These are phyloP conservation scores for Elaeis guineensis DNA, from an alignment of 176 grass and related monocot genomes.

Conservation along the genomic window DNA sequence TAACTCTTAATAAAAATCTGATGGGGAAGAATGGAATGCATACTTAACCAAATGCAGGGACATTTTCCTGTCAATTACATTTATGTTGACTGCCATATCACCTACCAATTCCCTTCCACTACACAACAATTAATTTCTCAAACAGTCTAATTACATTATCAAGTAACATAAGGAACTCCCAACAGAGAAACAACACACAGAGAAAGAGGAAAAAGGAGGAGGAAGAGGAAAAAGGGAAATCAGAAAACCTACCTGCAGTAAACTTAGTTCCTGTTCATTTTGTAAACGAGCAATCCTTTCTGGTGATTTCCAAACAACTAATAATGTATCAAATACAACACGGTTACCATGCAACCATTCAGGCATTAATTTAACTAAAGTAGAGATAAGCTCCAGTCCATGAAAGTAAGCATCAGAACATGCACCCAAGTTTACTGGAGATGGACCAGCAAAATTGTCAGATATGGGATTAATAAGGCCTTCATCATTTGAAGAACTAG, in stretches of 20 bases:
- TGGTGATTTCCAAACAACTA: slow-evolving; percentile 94
- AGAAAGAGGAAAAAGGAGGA: too few relatives aligned
- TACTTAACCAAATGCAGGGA: too few relatives aligned
- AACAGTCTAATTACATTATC: too few relatives aligned
- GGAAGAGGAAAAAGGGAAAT: neutral
- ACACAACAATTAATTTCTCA: too few relatives aligned
- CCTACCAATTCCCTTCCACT: too few relatives aligned
- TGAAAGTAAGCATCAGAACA: slow-evolving; percentile 84
- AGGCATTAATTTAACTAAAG: slow-evolving; percentile 93
- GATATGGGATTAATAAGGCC: slow-evolving; percentile 35
- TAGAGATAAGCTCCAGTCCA: slow-evolving; percentile 87
- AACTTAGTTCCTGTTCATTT: slow-evolving; percentile 86
- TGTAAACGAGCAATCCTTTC: slow-evolving; percentile 72
- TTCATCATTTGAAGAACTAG: slow-evolving; percentile 66
- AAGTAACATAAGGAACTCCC: too few relatives aligned
- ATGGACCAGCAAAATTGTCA: slow-evolving; percentile 43
- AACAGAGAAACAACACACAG: too few relatives aligned
- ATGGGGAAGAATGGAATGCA: too few relatives aligned
- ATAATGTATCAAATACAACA: slow-evolving; percentile 74
- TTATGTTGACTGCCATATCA: too few relatives aligned
- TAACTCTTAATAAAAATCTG: too few relatives aligned
- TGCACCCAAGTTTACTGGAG: slow-evolving; percentile 41
- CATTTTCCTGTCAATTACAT: too few relatives aligned
- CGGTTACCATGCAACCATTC: slow-evolving; percentile 80
- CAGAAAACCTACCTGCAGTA: slow-evolving; percentile 55